A percentile compares a stretch with the other conserved stretches of the same genome.
Conservation (phyloP, 495 filamentous ascomycete genomes). For the Neurospora sp. region DNA sequence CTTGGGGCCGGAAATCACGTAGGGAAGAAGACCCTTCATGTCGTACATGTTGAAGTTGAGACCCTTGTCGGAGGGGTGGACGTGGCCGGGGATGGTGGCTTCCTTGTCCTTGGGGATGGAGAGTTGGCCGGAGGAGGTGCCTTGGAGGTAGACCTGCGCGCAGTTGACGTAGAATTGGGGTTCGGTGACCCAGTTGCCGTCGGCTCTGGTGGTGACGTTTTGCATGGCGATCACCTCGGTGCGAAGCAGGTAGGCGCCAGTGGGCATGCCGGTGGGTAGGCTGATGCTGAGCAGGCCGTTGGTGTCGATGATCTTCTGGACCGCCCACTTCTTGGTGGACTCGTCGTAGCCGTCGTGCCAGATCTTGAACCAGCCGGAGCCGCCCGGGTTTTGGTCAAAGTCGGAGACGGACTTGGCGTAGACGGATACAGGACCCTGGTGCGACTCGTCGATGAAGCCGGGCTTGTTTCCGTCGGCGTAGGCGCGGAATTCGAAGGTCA, state of each 20-base stretch:
- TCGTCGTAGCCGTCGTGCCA: conserved; percentile 54
- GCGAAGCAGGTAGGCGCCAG: conserved; percentile 59
- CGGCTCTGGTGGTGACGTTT: conserved; percentile 29
- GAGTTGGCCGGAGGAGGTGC: conserved; percentile 27
- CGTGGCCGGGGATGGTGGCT: conserved; percentile 57
- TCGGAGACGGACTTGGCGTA: conserved; percentile 58
- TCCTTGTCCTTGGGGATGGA: conserved; percentile 29
- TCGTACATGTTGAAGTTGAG: conserved; percentile 56
- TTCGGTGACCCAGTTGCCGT: conserved; percentile 30
- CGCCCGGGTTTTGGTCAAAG: conserved; percentile 33
- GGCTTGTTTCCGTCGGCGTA: conserved; percentile 46
- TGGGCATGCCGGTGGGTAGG: conserved; percentile 49
- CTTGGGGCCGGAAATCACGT: conserved; percentile 49
- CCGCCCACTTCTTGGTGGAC: conserved; percentile 49
- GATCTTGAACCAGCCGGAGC: conserved; percentile 76
- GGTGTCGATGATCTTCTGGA: conserved; percentile 53
- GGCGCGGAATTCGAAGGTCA: conserved; percentile 55
- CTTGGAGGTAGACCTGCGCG: conserved; percentile 55
- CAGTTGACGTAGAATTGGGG: conserved; percentile 63
- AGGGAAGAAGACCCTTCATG: conserved; percentile 27
- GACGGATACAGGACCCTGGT: conserved; percentile 62
- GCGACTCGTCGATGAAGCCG: conserved; percentile 48
- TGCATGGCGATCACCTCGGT: conserved; percentile 62
- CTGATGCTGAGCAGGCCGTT: conserved; percentile 51
- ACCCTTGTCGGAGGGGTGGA: conserved; percentile 38